A percentile compares a stretch with the other conserved stretches of the same genome.
Evolutionary conservation across 176 grass and related monocot genomes (phyloP).

Genomic region (Rhipidocladum racemiflorum): DNA sequence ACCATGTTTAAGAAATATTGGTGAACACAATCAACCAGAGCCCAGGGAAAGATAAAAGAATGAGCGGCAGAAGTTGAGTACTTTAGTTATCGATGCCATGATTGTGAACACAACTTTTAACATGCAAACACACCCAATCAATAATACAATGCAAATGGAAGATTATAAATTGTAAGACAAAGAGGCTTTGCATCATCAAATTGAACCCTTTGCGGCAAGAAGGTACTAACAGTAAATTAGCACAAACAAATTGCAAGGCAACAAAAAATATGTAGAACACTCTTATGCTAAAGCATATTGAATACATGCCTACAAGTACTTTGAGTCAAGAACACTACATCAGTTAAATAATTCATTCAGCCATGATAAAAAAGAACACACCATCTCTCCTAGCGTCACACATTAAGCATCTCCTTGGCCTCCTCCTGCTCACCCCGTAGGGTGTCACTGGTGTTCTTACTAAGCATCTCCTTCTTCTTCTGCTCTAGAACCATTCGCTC

Average conservation of each 20-base stretch:
- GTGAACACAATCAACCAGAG: no score
- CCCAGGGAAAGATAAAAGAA: no score
- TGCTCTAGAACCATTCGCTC: conserved; percentile 85
- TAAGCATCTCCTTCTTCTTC: conserved; percentile 92
- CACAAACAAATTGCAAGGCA: no score
- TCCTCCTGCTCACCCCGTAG: conserved; percentile 74
- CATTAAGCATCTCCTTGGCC: conserved; percentile 97
- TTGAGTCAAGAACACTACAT: conserved; percentile 11
- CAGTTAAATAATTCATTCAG: background rate
- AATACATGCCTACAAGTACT: conserved; percentile 8
- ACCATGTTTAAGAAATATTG: no score
- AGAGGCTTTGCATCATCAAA: background rate
- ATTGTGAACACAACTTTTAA: conserved; percentile 15
- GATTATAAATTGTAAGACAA: background rate
- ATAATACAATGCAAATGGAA: background rate
- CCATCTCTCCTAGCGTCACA: conserved; percentile 52
- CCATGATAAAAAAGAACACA: conserved; percentile 29
- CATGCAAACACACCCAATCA: background rate
- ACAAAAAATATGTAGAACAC: no score
- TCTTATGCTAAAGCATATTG: no score
- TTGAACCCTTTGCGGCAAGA: conserved; percentile 11
- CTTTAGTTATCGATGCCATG: background rate
- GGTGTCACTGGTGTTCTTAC: conserved; percentile 72
- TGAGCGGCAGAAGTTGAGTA: no score
- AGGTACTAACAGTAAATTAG: background rate